Conservation (phyloP, 2,329 filamentous ascomycete genomes). For the Triangularia setosa region DNA sequence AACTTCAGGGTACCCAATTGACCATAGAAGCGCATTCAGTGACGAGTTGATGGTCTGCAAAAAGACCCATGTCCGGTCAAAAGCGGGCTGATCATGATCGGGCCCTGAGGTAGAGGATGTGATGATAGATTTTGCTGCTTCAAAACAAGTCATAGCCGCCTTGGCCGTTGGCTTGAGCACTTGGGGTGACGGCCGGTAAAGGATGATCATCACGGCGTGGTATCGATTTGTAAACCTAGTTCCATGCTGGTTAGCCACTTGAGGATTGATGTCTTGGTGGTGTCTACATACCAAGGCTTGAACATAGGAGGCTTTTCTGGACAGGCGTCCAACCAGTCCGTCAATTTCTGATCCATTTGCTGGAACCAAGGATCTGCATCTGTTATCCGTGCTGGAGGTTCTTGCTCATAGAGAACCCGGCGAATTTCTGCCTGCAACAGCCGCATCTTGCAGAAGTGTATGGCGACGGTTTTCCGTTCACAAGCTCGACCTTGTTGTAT, state of each 20-base stretch:
- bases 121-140: slow-evolving; percentile 78
- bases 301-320: slow-evolving; percentile 70
- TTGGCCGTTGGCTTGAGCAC: slow-evolving; percentile 75
- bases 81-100: slow-evolving; percentile 62
- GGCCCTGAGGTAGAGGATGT: slow-evolving; percentile 77
- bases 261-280: background rate
- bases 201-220: slow-evolving; percentile 82
- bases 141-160: slow-evolving; percentile 79
- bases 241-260: slow-evolving; percentile 17
- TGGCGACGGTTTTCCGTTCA: slow-evolving; percentile 80
- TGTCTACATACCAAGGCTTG: slow-evolving; percentile 66
- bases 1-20: slow-evolving; percentile 80
- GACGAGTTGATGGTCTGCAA: slow-evolving; percentile 86
- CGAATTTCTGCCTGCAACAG: slow-evolving; percentile 84
- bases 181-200: slow-evolving; percentile 89
- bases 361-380: slow-evolving; percentile 85
- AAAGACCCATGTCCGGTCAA: slow-evolving; percentile 93
- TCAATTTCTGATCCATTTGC: slow-evolving; percentile 72
- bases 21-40: slow-evolving; percentile 88
- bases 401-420: slow-evolving; percentile 79
- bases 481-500: slow-evolving; percentile 69
- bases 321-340: slow-evolving; percentile 72
- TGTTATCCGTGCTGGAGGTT: slow-evolving; percentile 68
- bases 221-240: slow-evolving; percentile 63
- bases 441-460: slow-evolving; percentile 92